Evolutionary conservation across 1,139 yeast genomes (phyloP).

Genomic region (Chernovozyma aurita): DNA sequence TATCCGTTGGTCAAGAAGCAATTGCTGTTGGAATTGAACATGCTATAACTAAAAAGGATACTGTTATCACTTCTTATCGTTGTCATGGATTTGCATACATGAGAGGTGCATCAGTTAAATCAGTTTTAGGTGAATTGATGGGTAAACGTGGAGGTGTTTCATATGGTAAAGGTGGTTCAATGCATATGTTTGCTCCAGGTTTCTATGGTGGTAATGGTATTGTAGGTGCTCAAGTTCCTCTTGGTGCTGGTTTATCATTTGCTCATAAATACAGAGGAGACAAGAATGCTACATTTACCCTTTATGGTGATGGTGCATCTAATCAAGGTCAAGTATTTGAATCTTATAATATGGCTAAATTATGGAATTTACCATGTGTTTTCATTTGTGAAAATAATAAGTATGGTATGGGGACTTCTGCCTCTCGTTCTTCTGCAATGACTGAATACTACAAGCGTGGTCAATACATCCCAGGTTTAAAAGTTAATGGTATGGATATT

Average conservation of each 20-base stretch:
- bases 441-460: conserved; percentile 98
- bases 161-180: conserved; percentile 97
- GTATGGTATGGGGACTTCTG: conserved; percentile 99
- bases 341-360: conserved; percentile 97
- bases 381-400: conserved; percentile 98
- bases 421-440: conserved; percentile 93
- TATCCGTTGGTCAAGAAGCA: conserved; percentile 99
- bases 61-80: conserved; percentile 94
- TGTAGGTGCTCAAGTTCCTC: conserved; percentile 98
- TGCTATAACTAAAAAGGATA: conserved; percentile 80
- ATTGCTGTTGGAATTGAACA: conserved; percentile 97
- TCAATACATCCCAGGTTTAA: conserved; percentile 97
- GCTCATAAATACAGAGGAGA: conserved; percentile 92
- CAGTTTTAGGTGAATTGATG: conserved; percentile 91
- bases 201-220: conserved; percentile 99
- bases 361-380: conserved; percentile 93
- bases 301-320: conserved; percentile 99
- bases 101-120: conserved; percentile 91
- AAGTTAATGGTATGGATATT: conserved; percentile 98
- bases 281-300: conserved; percentile 74
- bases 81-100: conserved; percentile 97
- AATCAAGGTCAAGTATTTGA: conserved; percentile 99
- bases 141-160: conserved; percentile 95
- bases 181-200: conserved; percentile 96
- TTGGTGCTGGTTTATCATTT: conserved; percentile 96